Evolutionary conservation across 306 rosid species (phyloP), one percentile per base, ranked within the genome.

Genomic region (Clitoria ternatea): DNA sequence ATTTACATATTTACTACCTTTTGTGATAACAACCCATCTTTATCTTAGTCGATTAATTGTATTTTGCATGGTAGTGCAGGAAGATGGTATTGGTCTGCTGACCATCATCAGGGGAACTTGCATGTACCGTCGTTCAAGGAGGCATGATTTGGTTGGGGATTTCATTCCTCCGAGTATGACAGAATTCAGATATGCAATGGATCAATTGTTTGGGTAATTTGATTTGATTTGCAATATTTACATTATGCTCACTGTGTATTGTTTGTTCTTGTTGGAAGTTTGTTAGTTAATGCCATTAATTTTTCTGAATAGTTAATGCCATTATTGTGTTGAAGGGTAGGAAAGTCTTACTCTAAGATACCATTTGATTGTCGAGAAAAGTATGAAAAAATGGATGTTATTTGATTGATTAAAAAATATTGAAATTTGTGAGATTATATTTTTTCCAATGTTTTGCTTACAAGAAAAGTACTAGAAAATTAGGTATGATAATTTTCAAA

Each of bases 81-180:
- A 94, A 82, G 96, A 89, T 82, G 88, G 91, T 56, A 56, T 89
- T 80, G 85, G 87, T 68, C 79, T 94, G 72, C 47, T 91, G 87
- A 89, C 99, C 39, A 80, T 94, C 77, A 87, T 94, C 75, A 89
- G 79, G 84, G 82, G 95, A 33, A 86, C 95, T 59, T 18, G 40
- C 82, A 94, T 87, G 87, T 94, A 85, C 54, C 96, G 97, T 29
- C 81, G 48, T 55, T 74, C 96, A 40, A 82, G 85, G 73, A 85
- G 84, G 80, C 85, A 10, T 43, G 87, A 87, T 83, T 24, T 32
- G 55, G 73, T 86, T 80, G 73, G 37, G 23, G 88, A 91, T 82
- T 89, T 79, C 78, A 79, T 94, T 52, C 96, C 97, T 63, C 95
- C 92, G 23, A 94, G 97, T 59, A 54, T 22, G 79, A 68, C 73